Evolutionary conservation across 139 green algal species (phyloP).

Genomic region (Micractinium sp.): DNA sequence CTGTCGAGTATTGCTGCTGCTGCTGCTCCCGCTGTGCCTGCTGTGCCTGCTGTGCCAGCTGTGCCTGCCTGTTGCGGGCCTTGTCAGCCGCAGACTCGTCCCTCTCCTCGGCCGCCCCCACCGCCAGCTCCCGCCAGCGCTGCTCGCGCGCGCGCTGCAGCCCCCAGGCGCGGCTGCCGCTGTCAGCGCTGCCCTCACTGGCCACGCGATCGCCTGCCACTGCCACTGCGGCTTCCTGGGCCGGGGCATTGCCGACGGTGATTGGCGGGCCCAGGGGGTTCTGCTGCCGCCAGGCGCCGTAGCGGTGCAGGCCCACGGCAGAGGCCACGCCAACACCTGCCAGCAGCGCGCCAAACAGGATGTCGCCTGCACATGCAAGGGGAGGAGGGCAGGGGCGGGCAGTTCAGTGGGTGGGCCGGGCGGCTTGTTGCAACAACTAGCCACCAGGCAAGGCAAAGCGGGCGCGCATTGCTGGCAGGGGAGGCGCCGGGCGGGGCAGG

Average conservation of each 20-base stretch:
- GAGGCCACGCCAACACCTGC: not conserved
- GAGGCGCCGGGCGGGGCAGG: too few relatives aligned
- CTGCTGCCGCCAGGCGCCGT: constrained; percentile 6
- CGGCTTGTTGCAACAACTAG: not conserved
- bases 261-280: not conserved
- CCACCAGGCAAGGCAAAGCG: not conserved
- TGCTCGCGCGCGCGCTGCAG: not conserved
- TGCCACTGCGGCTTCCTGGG: not conserved
- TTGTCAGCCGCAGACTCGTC: too few relatives aligned
- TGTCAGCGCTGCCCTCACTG: too few relatives aligned
- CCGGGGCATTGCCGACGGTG: not conserved
- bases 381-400: not conserved
- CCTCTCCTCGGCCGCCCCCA: too few relatives aligned
- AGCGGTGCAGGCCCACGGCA: not conserved
- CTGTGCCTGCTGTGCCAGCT: not conserved
- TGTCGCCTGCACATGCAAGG: constrained; percentile 1
- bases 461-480: not conserved
- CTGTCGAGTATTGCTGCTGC: not conserved
- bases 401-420: not conserved
- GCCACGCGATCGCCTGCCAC: not conserved
- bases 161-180: not conserved
- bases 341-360: constrained; percentile 1
- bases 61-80: too few relatives aligned
- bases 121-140: not conserved
- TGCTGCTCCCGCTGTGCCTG: not conserved